Percentiles rank a stretch among this genome's conserved stretches.
These are phyloP conservation scores for Malassezia yamatoensis DNA, from an alignment of 1,284 basidiomycete genomes.

Conservation along the genomic window DNA sequence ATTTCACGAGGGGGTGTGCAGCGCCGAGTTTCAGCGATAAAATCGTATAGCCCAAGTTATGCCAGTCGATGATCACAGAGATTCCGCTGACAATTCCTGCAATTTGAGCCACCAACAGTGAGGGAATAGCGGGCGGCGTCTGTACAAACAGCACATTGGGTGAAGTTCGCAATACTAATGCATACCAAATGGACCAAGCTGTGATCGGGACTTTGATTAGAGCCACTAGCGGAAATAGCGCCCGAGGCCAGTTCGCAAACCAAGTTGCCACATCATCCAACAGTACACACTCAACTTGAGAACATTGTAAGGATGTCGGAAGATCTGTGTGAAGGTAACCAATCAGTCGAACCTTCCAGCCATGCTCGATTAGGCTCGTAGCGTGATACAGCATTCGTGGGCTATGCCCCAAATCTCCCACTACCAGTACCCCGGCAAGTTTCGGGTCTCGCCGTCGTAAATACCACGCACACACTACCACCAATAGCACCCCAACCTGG, in stretches of 20 bases:
- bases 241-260: conserved; percentile 53
- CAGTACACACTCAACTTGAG: not conserved
- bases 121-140: conserved; percentile 95
- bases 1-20: conserved; percentile 59
- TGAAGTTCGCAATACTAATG: conserved; percentile 51
- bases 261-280: not conserved
- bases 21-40: conserved; percentile 69
- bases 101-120: conserved; percentile 72
- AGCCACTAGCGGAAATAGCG: conserved; percentile 62
- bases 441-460: not conserved
- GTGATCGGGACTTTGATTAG: conserved; percentile 62
- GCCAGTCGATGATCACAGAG: conserved; percentile 95
- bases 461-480: not conserved
- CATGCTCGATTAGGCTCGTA: conserved; percentile 71
- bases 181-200: conserved; percentile 27
- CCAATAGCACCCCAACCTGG: not conserved
- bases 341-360: conserved; percentile 69
- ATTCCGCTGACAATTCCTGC: conserved; percentile 60
- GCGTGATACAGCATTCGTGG: conserved; percentile 99
- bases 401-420: conserved; percentile 89
- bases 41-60: conserved; percentile 91
- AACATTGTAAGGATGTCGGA: conserved; percentile 19
- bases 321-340: conserved; percentile 56
- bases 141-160: conserved; percentile 76
- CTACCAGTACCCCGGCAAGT: conserved; percentile 69